Evolutionary conservation across 2,329 filamentous ascomycete genomes (phyloP).

Genomic region (Chrysoporthe deuterocubensis): DNA sequence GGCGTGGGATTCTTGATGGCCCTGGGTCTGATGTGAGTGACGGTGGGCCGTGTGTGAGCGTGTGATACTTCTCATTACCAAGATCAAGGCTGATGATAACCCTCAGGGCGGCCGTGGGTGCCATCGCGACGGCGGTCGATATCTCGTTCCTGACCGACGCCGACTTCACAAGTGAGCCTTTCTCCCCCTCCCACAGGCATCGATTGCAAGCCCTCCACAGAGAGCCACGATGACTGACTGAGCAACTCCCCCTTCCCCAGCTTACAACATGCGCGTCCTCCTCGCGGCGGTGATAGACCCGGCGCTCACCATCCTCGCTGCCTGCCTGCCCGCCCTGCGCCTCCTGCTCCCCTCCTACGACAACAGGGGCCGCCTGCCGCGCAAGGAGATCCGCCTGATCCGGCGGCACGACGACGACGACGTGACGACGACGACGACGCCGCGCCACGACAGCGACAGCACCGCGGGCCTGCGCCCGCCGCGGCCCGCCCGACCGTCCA

Average conservation of each 20-base stretch:
- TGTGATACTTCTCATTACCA: background rate
- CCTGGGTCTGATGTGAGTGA: slow-evolving; percentile 18
- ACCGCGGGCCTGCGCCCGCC: background rate
- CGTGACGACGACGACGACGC: background rate
- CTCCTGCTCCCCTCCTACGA: slow-evolving; percentile 6
- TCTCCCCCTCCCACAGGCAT: background rate
- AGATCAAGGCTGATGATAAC: background rate
- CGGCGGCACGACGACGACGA: background rate
- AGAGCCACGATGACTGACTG: background rate
- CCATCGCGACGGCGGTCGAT: slow-evolving; percentile 14
- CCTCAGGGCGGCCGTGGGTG: slow-evolving; percentile 11
- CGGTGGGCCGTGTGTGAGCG: no score
- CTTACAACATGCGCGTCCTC: slow-evolving; percentile 16
- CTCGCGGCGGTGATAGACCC: slow-evolving; percentile 18
- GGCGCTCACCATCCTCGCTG: slow-evolving; percentile 15
- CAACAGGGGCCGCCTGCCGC: slow-evolving; percentile 9
- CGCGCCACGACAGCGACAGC: no score
- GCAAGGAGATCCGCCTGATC: slow-evolving; percentile 13
- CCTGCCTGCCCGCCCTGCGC: slow-evolving; percentile 17
- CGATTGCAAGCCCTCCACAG: no score
- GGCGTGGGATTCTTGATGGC: slow-evolving; percentile 12
- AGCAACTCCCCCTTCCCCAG: background rate
- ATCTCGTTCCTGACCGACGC: slow-evolving; percentile 13
- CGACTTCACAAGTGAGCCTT: slow-evolving; percentile 13
- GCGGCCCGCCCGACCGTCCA: slow-evolving; percentile 4